Percentiles rank a stretch among this genome's conserved stretches.
These are phyloP conservation scores for Pseudozyma tsukubaensis DNA, from an alignment of 1,284 basidiomycete genomes.

Conservation along the genomic window DNA sequence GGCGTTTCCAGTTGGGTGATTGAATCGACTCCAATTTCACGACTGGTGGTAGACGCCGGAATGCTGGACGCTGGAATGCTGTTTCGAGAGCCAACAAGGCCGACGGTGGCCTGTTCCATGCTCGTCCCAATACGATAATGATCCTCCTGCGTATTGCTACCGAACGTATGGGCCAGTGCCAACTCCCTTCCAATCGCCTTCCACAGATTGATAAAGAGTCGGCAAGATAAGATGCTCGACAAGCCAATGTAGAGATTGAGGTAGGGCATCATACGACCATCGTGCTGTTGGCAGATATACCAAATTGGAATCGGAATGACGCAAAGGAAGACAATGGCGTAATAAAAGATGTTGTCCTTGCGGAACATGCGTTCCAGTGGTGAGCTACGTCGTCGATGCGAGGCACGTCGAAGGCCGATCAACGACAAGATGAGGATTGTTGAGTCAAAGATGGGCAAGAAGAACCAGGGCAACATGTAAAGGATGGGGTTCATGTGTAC, in stretches of 20 bases:
- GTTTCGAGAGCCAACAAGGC: conserved; percentile 19
- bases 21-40: conserved; percentile 10
- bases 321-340: conserved; percentile 41
- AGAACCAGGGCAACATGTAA: conserved; percentile 48
- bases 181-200: conserved; percentile 51
- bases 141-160: conserved; percentile 26
- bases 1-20: conserved; percentile 4
- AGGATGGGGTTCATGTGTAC: conserved; percentile 26
- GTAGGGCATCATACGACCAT: conserved; percentile 50
- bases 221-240: conserved; percentile 45
- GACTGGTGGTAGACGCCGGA: not conserved
- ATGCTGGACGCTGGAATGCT: conserved; percentile 9
- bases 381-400: conserved; percentile 38
- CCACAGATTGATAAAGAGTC: conserved; percentile 52
- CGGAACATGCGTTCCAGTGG: conserved; percentile 47
- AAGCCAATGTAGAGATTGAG: conserved; percentile 50
- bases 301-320: conserved; percentile 51
- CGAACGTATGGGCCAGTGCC: conserved; percentile 44
- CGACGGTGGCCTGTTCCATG: conserved; percentile 27
- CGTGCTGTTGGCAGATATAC: conserved; percentile 34
- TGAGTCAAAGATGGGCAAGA: conserved; percentile 51
- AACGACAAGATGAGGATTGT: conserved; percentile 41
- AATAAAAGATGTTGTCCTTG: conserved; percentile 53
- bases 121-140: conserved; percentile 33
- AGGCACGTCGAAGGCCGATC: conserved; percentile 39